Conservation (phyloP, 768 basidiomycete species). For the Lepiota brunneoincarnata region DNA sequence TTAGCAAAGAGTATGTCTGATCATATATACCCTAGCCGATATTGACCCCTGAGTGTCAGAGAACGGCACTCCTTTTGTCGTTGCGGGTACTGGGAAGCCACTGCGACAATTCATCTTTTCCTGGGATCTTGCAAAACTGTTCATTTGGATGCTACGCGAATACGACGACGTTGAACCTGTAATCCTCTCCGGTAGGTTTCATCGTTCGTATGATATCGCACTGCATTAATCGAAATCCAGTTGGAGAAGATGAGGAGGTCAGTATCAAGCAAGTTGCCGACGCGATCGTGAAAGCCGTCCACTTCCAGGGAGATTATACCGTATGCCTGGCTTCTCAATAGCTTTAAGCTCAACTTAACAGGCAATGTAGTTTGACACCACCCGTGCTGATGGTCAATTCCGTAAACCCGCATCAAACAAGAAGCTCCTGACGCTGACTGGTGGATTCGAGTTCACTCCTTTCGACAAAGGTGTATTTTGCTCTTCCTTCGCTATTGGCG, state of each 20-base stretch:
- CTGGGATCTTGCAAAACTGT: conserved; percentile 90
- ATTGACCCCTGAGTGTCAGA: conserved; percentile 35
- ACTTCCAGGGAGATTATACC: conserved; percentile 73
- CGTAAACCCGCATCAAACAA: conserved; percentile 95
- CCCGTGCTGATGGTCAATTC: conserved; percentile 89
- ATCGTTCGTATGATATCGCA: neutral
- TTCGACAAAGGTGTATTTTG: conserved; percentile 66
- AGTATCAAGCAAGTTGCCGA: conserved; percentile 90
- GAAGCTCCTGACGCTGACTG: conserved; percentile 75
- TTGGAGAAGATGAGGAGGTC: conserved; percentile 92
- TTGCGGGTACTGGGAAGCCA: conserved; percentile 89
- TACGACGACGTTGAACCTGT: conserved; percentile 92
- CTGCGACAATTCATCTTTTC: conserved; percentile 98
- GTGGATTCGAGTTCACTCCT: conserved; percentile 87
- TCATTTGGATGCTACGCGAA: conserved; percentile 89
- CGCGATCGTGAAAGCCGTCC: conserved; percentile 83
- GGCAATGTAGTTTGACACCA: conserved; percentile 69
- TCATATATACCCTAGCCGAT: neutral
- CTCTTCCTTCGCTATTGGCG: neutral
- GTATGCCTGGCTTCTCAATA: conserved; percentile 36
- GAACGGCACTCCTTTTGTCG: conserved; percentile 81
- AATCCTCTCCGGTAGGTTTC: conserved; percentile 74
- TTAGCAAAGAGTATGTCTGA: conserved; percentile 73
- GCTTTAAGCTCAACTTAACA: neutral
- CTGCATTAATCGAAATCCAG: conserved; percentile 32